phyloP scores from a whole-genome alignment of 2,329 filamentous ascomycete species.

The Fusarium acutatum region DNA sequence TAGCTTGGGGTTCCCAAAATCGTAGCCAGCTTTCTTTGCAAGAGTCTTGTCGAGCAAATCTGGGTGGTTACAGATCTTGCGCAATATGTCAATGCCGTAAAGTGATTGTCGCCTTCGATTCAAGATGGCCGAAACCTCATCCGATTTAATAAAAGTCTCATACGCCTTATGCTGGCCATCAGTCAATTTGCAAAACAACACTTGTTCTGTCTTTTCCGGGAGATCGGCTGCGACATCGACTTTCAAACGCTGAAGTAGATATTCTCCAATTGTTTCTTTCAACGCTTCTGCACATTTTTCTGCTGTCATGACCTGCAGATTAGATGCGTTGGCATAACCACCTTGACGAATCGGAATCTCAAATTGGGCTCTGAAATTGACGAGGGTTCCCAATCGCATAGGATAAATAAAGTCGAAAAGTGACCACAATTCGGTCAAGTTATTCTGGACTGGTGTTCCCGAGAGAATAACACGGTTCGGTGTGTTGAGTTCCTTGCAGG shows the following conservation, averaged over 20 bases:
- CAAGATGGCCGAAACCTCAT: slow-evolving; percentile 86
- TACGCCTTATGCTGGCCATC: slow-evolving; percentile 80
- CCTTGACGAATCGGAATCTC: slow-evolving; percentile 93
- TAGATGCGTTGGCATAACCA: slow-evolving; percentile 94
- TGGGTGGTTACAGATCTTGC: slow-evolving; percentile 98
- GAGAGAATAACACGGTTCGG: slow-evolving; percentile 92
- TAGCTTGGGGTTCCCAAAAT: slow-evolving; percentile 79
- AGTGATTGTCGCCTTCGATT: slow-evolving; percentile 79
- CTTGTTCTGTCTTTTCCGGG: slow-evolving; percentile 94
- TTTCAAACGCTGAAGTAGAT: slow-evolving; percentile 91
- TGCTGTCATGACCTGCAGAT: slow-evolving; percentile 92
- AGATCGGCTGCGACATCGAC: slow-evolving; percentile 92
- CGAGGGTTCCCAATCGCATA: slow-evolving; percentile 90
- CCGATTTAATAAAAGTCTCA: slow-evolving; percentile 79
- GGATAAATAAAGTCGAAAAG: slow-evolving; percentile 98
- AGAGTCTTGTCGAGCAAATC: slow-evolving; percentile 77
- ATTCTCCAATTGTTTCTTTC: slow-evolving; percentile 93
- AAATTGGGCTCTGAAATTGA: slow-evolving; percentile 90
- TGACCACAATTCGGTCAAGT: slow-evolving; percentile 93
- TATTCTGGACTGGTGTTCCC: slow-evolving; percentile 98
- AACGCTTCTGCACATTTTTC: slow-evolving; percentile 93
- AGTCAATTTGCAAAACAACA: slow-evolving; percentile 94
- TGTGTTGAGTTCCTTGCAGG: slow-evolving; percentile 92
- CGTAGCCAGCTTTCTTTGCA: slow-evolving; percentile 68
- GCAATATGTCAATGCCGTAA: slow-evolving; percentile 88